Evolutionary conservation across 2,329 filamentous ascomycete genomes (phyloP).

Genomic region (Cordyceps cateniannulata): DNA sequence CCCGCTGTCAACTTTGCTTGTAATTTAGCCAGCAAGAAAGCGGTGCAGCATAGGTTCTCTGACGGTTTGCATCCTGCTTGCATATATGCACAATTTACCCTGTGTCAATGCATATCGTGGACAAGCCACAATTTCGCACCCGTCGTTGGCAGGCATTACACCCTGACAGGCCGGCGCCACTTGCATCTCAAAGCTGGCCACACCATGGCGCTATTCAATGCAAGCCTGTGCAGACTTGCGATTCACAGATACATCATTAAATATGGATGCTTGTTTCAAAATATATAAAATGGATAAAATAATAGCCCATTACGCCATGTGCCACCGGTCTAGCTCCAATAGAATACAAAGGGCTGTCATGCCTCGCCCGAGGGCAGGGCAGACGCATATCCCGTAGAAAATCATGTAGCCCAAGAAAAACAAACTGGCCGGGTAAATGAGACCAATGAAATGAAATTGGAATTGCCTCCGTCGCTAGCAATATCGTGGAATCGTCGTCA

Average conservation of each 20-base stretch:
- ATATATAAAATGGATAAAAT: neutral
- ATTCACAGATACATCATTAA: too few relatives aligned
- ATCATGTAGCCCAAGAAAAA: slow-evolving; percentile 8
- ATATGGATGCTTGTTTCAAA: neutral
- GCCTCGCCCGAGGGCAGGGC: neutral
- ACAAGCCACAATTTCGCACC: neutral
- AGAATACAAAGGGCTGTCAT: slow-evolving; percentile 4
- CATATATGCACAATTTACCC: neutral
- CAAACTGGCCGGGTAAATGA: neutral
- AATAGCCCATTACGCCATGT: slow-evolving; percentile 3
- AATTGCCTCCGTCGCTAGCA: slow-evolving; percentile 6
- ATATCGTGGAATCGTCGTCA: slow-evolving; percentile 10
- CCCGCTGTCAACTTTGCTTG: neutral
- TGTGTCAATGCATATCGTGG: neutral
- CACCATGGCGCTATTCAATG: neutral
- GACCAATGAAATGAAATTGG: neutral
- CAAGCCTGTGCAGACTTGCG: too few relatives aligned
- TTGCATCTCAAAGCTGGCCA: too few relatives aligned
- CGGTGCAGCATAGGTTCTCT: too few relatives aligned
- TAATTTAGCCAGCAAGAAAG: too few relatives aligned
- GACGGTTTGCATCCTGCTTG: neutral
- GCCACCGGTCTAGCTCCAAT: slow-evolving; percentile 11
- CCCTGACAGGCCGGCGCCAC: neutral
- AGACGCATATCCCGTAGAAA: neutral
- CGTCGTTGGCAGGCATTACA: neutral